Evolutionary conservation across 2,329 filamentous ascomycete species (phyloP), one percentile per base, ranked within the genome.

Genomic region (Aspergillus floridensis): DNA sequence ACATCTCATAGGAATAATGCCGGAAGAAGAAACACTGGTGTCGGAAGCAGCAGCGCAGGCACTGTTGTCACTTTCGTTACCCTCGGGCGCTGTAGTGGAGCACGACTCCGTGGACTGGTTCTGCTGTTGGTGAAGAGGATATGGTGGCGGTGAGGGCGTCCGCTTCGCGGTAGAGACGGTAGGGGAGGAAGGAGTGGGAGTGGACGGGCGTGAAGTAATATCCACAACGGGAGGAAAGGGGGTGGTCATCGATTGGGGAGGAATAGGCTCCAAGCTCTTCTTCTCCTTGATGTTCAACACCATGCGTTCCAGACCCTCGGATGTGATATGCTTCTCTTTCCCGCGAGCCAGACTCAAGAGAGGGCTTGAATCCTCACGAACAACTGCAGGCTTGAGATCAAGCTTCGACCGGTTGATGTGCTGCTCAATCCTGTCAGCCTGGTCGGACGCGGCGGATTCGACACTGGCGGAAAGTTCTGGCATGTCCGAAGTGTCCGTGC

Each of bases 301-400:
- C 85, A 98, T 96, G 80, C 96, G 96, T 77, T 96, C 92, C 31
- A 98, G 83, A 68, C 95, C 91, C 70, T 91, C 85, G 6, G 93
- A 92, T n/a, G 92, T 96, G 66, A 97, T 93, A 77, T 96, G 93
- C 70, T 91, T 89, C 73, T 95, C 90, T 58, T 82, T 86, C 65
- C 88, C 88, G 64, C 89, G 86, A 72, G 88, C 90, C 61, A 90
- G 84, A 74, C 85, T 88, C 22, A 76, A 65, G 72, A 85, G 83
- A 31, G 38, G 38, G 38, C 38, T 44, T 19, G 84, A 76, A 53
- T 80, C 75, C 26, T 83, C 73, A 71, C 85, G 69, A 82, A 87
- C 72, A 10, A 78, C 75, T 5, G 72, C 65, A n/a, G 73, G 73
- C 61, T 74, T 74, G 11, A 89, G 93, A 73, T 93, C 90, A 68